Conservation (phyloP, 169 alveolate species). For the Cardiosporidium cionae region DNA sequence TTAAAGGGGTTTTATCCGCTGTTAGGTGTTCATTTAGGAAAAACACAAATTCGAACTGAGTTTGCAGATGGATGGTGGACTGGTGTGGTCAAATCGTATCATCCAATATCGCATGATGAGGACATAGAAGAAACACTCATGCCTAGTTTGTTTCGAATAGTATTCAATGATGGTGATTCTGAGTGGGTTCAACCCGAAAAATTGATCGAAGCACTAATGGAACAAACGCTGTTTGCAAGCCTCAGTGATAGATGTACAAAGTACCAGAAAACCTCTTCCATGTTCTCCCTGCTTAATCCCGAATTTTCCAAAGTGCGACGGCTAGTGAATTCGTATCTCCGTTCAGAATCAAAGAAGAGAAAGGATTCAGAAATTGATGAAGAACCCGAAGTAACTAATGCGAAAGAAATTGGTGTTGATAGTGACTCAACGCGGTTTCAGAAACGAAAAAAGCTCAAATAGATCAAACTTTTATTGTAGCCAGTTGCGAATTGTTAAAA, state of each 20-base stretch:
- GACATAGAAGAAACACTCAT: neutral
- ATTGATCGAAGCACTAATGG: neutral
- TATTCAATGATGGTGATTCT: neutral
- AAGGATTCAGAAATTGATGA: too few relatives aligned
- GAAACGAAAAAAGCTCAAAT: too few relatives aligned
- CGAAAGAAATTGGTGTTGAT: too few relatives aligned
- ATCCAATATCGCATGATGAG: neutral
- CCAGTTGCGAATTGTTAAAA: too few relatives aligned
- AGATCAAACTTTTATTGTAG: too few relatives aligned
- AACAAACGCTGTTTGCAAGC: neutral
- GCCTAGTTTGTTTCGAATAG: neutral
- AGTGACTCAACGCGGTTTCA: too few relatives aligned
- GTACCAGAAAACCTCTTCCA: neutral
- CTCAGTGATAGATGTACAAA: neutral
- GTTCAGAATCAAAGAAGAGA: too few relatives aligned
- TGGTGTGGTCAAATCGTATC: neutral
- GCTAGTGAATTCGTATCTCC: neutral
- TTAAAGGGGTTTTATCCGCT: conserved; percentile 26
- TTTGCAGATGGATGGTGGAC: conserved; percentile 7
- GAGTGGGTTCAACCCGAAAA: neutral
- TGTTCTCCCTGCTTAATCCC: neutral
- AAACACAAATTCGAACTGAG: conserved; percentile 19
- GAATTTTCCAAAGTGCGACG: neutral
- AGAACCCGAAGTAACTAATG: too few relatives aligned
- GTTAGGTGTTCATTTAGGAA: conserved; percentile 26